A percentile compares a stretch with the other conserved stretches of the same genome.
These are phyloP conservation scores for Fusarium sp. DNA, from an alignment of 2,329 filamentous ascomycete species.

Conservation along the genomic window DNA sequence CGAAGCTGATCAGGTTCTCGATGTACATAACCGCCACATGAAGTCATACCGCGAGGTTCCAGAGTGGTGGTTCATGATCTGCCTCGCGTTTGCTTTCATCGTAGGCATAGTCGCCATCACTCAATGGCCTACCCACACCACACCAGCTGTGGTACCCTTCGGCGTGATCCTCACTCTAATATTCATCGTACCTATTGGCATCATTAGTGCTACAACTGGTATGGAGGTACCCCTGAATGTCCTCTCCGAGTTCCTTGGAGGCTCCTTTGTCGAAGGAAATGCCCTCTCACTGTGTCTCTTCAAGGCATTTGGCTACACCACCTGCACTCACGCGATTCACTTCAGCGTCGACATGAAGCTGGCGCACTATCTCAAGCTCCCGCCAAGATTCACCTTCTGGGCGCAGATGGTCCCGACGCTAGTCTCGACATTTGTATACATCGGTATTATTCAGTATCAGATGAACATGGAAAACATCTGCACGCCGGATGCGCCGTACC, in stretches of 20 bases:
- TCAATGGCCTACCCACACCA: constrained; percentile 56
- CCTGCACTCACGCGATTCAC: constrained; percentile 48
- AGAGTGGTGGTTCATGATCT: constrained; percentile 58
- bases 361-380: constrained; percentile 59
- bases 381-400: constrained; percentile 49
- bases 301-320: constrained; percentile 54
- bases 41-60: constrained; percentile 57
- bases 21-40: constrained; percentile 61
- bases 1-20: constrained; percentile 38
- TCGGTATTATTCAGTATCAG: constrained; percentile 52
- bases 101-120: constrained; percentile 50
- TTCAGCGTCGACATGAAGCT: constrained; percentile 51
- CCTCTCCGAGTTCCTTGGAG: constrained; percentile 60
- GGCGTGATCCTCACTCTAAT: constrained; percentile 54
- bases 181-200: constrained; percentile 57
- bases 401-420: constrained; percentile 50
- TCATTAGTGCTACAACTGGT: constrained; percentile 56
- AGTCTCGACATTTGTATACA: constrained; percentile 48
- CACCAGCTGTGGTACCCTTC: constrained; percentile 55
- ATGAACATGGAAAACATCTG: constrained; percentile 51
- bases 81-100: constrained; percentile 45
- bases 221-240: constrained; percentile 56
- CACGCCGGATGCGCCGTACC: constrained; percentile 48
- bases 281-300: constrained; percentile 60
- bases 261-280: constrained; percentile 54